Percentiles rank a stretch among this genome's conserved stretches.
Conservation (phyloP, 2,329 filamentous ascomycete species). For the Myrmaecium sp. region DNA sequence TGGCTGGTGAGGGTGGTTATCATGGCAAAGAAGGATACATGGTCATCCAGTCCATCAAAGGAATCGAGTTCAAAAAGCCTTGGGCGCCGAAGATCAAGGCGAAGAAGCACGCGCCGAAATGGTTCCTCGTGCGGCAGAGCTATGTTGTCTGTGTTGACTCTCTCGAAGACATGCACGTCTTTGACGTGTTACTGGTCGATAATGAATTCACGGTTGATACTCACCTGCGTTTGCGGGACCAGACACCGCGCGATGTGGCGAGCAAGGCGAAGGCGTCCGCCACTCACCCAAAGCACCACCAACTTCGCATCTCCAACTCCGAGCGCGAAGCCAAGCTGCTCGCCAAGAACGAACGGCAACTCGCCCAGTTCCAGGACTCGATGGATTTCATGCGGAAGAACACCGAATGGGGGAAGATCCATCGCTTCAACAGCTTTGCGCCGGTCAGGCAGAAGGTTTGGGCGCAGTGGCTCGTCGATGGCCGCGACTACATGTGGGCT, state of each 20-base stretch:
- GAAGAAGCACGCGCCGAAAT: conserved; percentile 74
- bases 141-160: conserved; percentile 98
- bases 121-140: conserved; percentile 95
- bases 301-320: conserved; percentile 72
- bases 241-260: conserved; percentile 43
- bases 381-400: conserved; percentile 70
- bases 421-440: conserved; percentile 86
- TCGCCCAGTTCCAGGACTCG: conserved; percentile 86
- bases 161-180: conserved; percentile 95
- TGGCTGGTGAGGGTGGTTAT: conserved; percentile 90
- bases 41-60: conserved; percentile 81
- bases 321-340: conserved; percentile 85
- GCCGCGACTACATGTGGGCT: conserved; percentile 98
- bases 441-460: conserved; percentile 75
- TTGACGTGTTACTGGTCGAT: conserved; percentile 96
- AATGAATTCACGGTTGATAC: conserved; percentile 69
- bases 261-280: conserved; percentile 47
- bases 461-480: conserved; percentile 93
- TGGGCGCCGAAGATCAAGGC: conserved; percentile 65
- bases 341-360: conserved; percentile 74
- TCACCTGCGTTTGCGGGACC: conserved; percentile 31
- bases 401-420: conserved; percentile 66
- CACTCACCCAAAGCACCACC: conserved; percentile 56
- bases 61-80: conserved; percentile 68
- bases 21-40: conserved; percentile 95